Evolutionary conservation across 257 asterid genomes (phyloP), one percentile per base, ranked within the genome.

Genomic region (Datura wrightii): DNA sequence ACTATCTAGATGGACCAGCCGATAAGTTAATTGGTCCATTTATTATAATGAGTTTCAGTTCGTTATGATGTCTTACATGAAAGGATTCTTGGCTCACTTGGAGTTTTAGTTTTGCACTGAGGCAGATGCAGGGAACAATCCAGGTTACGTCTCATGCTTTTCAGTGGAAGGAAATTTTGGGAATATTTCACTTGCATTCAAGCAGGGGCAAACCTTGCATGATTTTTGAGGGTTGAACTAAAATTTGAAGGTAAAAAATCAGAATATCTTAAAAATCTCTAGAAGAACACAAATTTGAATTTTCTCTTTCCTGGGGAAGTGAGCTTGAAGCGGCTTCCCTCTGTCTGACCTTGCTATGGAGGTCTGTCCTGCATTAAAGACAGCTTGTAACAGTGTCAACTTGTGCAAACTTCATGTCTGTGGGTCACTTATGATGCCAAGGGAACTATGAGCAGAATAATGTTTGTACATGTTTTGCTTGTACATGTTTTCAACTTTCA

Each of bases 111-210:
- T 78, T 34, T 78, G 82, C 63, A 78, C 31, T 34, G 82, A 78
- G 82, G 63, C 63, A 11, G 80, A 74, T 48, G 80, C 80, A 78
- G 82, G 82, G 63, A 52, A 50, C 82, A 34, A 34, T 52, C 48
- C 63, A 52, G 46, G 82, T 52, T 78, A 78, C 9, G 19, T 52
- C 62, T 76, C 82, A 13, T 76, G 82, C 63, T 78, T 78, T 76
- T 78, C 44, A 37, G 82, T 78, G 82, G 82, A 78, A 52, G 82
- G 82, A 52, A 78, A 78, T 78, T 50, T 74, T 78, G 82, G 82
- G 82, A 78, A 78, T 78, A 78, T 78, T 78, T 52, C 46, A 78
- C 63, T 54, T 52, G 63, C 82, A 78, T 52, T 52, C 82, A 78
- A 78, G 82, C 82, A 78, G 82, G 62, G 82, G 82, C 82, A 48